phyloP scores from a whole-genome alignment of 768 basidiomycete genomes.

The Leccinellum albellum region DNA sequence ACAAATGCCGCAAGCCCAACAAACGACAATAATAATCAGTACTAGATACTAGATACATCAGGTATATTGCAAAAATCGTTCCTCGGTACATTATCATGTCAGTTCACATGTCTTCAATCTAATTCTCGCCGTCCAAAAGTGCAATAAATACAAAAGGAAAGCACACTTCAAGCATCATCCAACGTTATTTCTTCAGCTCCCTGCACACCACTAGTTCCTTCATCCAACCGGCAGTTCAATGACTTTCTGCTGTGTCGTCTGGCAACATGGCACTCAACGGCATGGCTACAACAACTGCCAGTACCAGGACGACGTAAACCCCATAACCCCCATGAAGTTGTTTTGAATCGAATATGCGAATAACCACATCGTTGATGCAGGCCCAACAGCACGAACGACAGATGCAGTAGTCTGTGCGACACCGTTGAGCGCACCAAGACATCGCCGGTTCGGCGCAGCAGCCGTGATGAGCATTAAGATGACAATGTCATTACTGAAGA shows the following conservation, averaged over 20 bases:
- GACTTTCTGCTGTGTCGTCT: constrained; percentile 13
- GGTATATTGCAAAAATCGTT: constrained; percentile 12
- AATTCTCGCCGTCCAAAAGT: constrained; percentile 3
- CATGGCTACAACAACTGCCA: constrained; percentile 11
- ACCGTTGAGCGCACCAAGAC: constrained; percentile 70
- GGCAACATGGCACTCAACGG: constrained; percentile 23
- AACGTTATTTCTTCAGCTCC: background rate
- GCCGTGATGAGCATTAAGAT: constrained; percentile 68
- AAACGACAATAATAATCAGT: background rate
- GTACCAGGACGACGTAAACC: constrained; percentile 31
- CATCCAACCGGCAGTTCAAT: constrained; percentile 15
- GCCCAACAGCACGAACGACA: constrained; percentile 32
- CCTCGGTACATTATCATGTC: background rate
- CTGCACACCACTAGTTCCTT: background rate
- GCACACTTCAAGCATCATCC: constrained; percentile 9
- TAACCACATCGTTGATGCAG: constrained; percentile 30
- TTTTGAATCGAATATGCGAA: constrained; percentile 36
- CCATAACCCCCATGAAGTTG: constrained; percentile 36
- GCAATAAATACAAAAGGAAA: constrained; percentile 6
- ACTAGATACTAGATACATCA: constrained; percentile 24
- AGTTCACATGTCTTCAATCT: background rate
- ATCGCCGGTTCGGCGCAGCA: constrained; percentile 60
- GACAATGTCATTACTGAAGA: constrained; percentile 2
- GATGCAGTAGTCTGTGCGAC: constrained; percentile 30
- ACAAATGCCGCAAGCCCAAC: no score